These are phyloP conservation scores for Chalciporus piperatus DNA, from an alignment of 768 basidiomycete species.

Conservation along the genomic window DNA sequence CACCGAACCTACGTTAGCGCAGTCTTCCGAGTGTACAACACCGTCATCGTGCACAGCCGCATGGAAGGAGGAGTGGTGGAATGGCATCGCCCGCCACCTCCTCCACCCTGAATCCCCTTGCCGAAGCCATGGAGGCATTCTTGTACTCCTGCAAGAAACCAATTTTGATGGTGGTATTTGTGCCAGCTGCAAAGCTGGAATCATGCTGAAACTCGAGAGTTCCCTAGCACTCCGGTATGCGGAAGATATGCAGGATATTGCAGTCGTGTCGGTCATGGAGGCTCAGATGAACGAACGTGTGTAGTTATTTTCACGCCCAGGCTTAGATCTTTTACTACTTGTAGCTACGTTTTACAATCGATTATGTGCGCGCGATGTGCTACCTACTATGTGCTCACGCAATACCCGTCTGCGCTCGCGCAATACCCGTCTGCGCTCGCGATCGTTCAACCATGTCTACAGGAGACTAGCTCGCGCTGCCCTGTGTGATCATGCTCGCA, in stretches of 20 bases:
- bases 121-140: not conserved
- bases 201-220: not conserved
- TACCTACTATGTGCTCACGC: too few species aligned
- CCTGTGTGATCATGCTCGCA: too few species aligned
- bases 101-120: slow-evolving; percentile 3
- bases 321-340: too few species aligned
- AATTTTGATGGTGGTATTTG: slow-evolving; percentile 1
- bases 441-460: too few species aligned
- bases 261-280: not conserved
- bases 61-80: slow-evolving; percentile 13
- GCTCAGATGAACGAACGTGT: not conserved
- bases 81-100: not conserved
- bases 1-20: not conserved
- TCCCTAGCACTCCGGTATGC: not conserved
- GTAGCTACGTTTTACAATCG: too few species aligned
- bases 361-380: too few species aligned
- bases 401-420: too few species aligned
- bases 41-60: not conserved
- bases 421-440: too few species aligned
- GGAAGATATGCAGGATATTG: not conserved
- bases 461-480: too few species aligned
- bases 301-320: too few species aligned
- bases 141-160: not conserved
- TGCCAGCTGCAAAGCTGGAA: not conserved
- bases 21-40: not conserved